Evolutionary conservation across 176 grass and related monocot species (phyloP), one percentile per base, ranked within the genome.

Genomic region (Musa acuminata): DNA sequence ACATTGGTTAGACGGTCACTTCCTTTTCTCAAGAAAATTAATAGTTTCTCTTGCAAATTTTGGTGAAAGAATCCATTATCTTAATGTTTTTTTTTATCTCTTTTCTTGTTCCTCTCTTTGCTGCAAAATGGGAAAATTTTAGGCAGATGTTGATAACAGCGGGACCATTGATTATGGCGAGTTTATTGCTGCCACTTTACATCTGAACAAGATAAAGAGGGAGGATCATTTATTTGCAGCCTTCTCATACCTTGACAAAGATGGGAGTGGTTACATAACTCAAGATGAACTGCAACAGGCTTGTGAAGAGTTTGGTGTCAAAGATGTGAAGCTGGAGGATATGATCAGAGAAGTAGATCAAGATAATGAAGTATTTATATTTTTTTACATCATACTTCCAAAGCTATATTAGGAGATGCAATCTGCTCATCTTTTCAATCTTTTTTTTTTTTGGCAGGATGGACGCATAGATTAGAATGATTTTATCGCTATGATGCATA

Each of bases 401-500:
- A 50, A 50, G 48, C 35, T 50, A 27, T 19, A 74, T 16, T 1
- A 74, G 22, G 23, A 27, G 8, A 74, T 9, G 52, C 50, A 74
- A 55, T 19, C 14, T 74, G 0, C 2, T 74, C 17, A n/a, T 50
- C 67, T 10, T 10, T 16, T 10, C 48, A 24, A 77, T 68, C 55
- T 49, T 2, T 2, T 52, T 64, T 16, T n/a, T 22, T 58, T 68
- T 25, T 76, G 71, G 24, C 89, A 97, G 93, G 93, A 97, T 69
- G 93, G 93, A 0, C 85, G 22, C 22, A 22, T 22, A 13, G 93
- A 97, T 68, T 97, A 97, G 85, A 90, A 78, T 62, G 93, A 97
- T 79, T 97, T 93, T 77, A 90, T 93, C 2, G 87, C 90, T 0
- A 97, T 97, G 93, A 97, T 97, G 93, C 90, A 97, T 78, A 93